Conservation (phyloP, 2,329 filamentous ascomycete genomes). For the Colletotrichum tofieldiae region DNA sequence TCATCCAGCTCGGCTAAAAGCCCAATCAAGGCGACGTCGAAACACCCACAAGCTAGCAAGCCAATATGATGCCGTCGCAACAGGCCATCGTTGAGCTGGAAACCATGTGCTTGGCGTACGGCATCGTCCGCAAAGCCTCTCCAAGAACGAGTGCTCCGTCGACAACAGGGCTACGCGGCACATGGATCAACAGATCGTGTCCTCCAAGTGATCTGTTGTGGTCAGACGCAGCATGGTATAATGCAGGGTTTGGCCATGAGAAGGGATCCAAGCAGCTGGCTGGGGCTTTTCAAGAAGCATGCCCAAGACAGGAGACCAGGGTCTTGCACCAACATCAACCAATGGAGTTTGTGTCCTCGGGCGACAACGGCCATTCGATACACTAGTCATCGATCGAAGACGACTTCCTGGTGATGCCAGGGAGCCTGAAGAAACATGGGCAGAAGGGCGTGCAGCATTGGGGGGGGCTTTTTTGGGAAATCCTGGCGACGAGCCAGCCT, state of each 20-base stretch:
- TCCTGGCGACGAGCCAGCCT: constrained; percentile 40
- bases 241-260: constrained; percentile 27
- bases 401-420: background rate
- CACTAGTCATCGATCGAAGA: constrained; percentile 1
- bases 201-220: background rate
- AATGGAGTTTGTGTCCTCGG: background rate
- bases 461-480: constrained; percentile 30
- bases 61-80: constrained; percentile 3
- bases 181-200: constrained; percentile 1
- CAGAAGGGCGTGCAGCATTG: constrained; percentile 8
- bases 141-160: background rate
- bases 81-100: constrained; percentile 15
- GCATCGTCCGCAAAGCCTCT: background rate
- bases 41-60: background rate
- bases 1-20: background rate
- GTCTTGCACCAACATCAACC: background rate
- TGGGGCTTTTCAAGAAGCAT: background rate
- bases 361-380: background rate
- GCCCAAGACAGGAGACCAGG: constrained; percentile 5
- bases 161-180: background rate
- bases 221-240: constrained; percentile 1
- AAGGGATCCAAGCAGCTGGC: constrained; percentile 1
- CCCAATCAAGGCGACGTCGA: constrained; percentile 7
- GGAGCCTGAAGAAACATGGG: background rate
- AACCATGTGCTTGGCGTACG: background rate